Evolutionary conservation across 164 flowering plant genomes (phyloP), one percentile per base, ranked within the genome.

Genomic region (Cinnamomum chago): DNA sequence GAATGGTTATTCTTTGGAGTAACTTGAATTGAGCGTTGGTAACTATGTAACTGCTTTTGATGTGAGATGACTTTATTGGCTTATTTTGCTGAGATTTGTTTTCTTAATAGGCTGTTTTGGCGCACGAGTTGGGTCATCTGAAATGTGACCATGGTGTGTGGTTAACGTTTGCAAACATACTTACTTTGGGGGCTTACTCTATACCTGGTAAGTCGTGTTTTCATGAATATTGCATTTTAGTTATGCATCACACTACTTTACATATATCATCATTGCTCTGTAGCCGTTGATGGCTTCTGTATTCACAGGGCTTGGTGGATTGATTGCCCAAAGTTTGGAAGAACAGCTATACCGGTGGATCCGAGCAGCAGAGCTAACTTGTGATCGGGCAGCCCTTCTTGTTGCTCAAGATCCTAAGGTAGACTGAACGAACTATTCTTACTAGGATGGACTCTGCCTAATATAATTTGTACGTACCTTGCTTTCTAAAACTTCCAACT

Each of bases 361-460:
- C 51, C 91, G 98, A 77, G 94, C 99, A 72, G 99, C 99, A 75
- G 97, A 95, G 82, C 89, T 93, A 25, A 93, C 98, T 65, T 93
- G 97, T 84, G 99, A 95, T 78, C 89, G 99, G 76, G 99, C 98
- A 71, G 99, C 99, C 4, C 96, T 95, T 82, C 91, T 95, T 67
- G 99, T 95, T 83, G 92, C 94, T 70, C 96, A 91, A 83, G 94
- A 95, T 76, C 96, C 98, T 50, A 95, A 93, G 92, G 99, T 95
- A 86, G 62, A 75, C 35, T 73, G 60, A 58, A 68, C 22, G 5
- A 55, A 55, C 2, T 3, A 14, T 20, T 55, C 60, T 55, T 55
- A 14, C 5, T 55, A 55, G 60, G 6, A 55, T 55, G 60, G 47
- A 40, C 47, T 40, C 2, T 40, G 47, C 47, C 47, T 40, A 40